Evolutionary conservation across 495 filamentous ascomycete species (phyloP).

Genomic region (Penicillium roqueforti): DNA sequence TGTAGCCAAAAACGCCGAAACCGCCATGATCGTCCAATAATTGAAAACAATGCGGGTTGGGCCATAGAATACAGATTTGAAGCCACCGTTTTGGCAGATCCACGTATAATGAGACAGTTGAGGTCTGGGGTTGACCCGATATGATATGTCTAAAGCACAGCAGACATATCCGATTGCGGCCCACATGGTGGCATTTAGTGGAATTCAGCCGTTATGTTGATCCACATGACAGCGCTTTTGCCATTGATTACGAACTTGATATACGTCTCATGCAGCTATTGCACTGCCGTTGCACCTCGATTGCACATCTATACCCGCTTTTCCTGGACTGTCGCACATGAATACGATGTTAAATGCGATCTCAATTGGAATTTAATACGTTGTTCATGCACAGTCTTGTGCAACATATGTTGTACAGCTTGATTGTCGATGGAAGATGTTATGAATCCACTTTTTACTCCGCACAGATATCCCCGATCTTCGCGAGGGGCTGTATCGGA

Average conservation of each 20-base stretch:
- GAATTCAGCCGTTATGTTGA: neutral
- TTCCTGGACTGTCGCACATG: neutral
- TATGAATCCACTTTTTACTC: neutral
- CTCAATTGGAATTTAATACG: neutral
- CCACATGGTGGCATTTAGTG: neutral
- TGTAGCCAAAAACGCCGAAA: neutral
- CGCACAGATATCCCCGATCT: neutral
- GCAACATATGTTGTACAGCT: neutral
- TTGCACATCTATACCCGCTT: neutral
- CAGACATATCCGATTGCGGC: neutral
- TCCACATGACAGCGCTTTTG: neutral
- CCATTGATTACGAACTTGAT: neutral
- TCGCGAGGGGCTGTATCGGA: neutral
- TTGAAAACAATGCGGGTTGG: neutral
- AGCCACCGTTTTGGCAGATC: neutral
- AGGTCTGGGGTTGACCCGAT: neutral
- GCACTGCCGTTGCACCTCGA: neutral
- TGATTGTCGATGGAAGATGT: neutral
- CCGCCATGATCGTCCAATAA: constrained; percentile 9
- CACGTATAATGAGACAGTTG: neutral
- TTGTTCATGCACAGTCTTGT: neutral
- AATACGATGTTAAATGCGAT: neutral
- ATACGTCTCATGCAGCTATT: constrained; percentile 1
- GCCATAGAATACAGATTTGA: neutral
- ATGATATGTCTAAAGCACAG: neutral